Base-by-base conservation (phyloP, 2,329 filamentous ascomycete species). In the Dryadomyces quercus-mongolicae region DNA sequence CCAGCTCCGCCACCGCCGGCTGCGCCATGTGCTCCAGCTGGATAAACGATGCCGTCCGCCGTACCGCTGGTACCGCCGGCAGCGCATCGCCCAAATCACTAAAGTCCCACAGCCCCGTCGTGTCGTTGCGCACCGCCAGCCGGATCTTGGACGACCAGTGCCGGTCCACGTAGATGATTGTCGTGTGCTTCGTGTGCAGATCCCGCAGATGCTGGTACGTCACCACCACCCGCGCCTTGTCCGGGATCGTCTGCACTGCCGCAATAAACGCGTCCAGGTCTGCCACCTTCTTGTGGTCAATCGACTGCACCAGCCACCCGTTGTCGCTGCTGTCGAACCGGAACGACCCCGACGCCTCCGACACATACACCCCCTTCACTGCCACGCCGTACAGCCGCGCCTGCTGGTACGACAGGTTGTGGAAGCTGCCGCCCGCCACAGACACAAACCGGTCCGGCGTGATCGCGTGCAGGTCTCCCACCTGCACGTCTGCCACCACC, bases 121-220 rank as follows among this genome's bases (percentile, higher is more conserved):
- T 72, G 64, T 98, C 93, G 67, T 98, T 98, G 54, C 93, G 84
- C 53, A 92, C 81, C 4, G 92, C 91, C 63, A 96, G 73, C 64
- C 90, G 85, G 87, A 98, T 97, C 73, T 94, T 94, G 55, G 85
- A 84, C 51, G 89, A 86, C 93, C 93, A 98, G 69, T 98, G 93
- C 46, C 93, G 83, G 68, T 98, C 93, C 54, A 98, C 81, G 60
- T 93, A 86, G 59, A 96, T 80, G 65, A 98, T 92, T 56, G 85
- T 88, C 1, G 93, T 98, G 68, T 95, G 91, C 53, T 94, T 79
- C 0, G 92, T 96, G 68, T 98, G 93, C 55, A 98, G 75, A 66
- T 98, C 94, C 55, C 92, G 80, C 42, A 98, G 83, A 67, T 98
- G 92, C 70, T 94, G 93, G 73, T 96, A 98, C 8, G 88, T 93